Conservation (phyloP, 192 early-diverging fungal species). For the Radiomyces spectabilis region DNA sequence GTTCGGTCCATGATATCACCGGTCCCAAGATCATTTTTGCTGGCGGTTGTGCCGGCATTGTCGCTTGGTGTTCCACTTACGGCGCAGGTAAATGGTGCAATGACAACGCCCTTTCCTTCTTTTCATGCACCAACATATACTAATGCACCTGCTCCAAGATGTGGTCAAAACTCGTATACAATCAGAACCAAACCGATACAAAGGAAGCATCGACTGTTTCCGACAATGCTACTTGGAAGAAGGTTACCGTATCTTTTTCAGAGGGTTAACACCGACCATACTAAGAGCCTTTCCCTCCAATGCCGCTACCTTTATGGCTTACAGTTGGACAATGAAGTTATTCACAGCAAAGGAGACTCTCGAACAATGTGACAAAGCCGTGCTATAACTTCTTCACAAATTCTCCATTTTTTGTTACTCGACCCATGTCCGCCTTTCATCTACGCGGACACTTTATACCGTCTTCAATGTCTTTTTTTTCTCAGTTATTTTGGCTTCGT, state of each 20-base stretch:
- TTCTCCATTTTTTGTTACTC: too few species aligned
- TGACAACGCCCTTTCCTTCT: neutral
- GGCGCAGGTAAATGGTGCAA: slow-evolving; percentile 35
- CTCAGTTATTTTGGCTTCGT: too few species aligned
- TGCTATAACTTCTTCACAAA: too few species aligned
- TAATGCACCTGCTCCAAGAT: slow-evolving; percentile 21
- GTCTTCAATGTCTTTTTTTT: too few species aligned
- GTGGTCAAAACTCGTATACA: slow-evolving; percentile 56
- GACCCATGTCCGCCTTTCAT: too few species aligned
- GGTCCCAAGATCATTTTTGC: slow-evolving; percentile 39
- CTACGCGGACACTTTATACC: too few species aligned
- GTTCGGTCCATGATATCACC: slow-evolving; percentile 24
- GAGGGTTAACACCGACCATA: slow-evolving; percentile 48
- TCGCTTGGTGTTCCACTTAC: slow-evolving; percentile 49
- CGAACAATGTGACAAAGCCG: neutral
- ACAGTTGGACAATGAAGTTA: slow-evolving; percentile 40
- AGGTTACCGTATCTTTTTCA: slow-evolving; percentile 45
- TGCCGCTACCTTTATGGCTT: slow-evolving; percentile 52
- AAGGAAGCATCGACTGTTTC: slow-evolving; percentile 34
- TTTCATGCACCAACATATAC: neutral
- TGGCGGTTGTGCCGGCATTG: slow-evolving; percentile 49
- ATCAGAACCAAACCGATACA: slow-evolving; percentile 38
- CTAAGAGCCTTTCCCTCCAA: slow-evolving; percentile 53
- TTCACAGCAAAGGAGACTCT: neutral
- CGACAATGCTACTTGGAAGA: slow-evolving; percentile 42